Evolutionary conservation across 768 basidiomycete genomes (phyloP), one percentile per base, ranked within the genome.

Genomic region (Kwoniella newhampshirensis): DNA sequence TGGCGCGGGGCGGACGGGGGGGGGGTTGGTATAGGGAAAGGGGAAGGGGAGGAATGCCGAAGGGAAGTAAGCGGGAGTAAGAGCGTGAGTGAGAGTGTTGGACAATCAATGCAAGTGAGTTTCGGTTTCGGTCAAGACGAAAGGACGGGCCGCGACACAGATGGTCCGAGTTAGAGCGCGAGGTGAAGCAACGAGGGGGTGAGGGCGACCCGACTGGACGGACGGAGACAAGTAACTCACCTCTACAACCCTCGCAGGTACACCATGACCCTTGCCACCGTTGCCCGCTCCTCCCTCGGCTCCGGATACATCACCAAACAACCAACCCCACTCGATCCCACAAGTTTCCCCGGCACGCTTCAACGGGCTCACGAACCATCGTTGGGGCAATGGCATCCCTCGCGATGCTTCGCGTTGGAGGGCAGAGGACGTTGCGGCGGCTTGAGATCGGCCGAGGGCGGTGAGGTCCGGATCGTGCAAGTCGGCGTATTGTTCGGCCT

Each of bases 291-390:
- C 41, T 30, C 3, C 39, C 21, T 26, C 25, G 11, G 3, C 30
- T 39, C 40, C 32, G 3, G 15, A 25, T 20, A 30, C 43, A 28
- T 53, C 45, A n/a, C 39, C 39, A 36, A 58, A 62, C 35, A 55
- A 17, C 51, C 51, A 64, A 6, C 66, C 66, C 66, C 66, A 67
- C 30, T 64, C 63, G 13, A 62, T 51, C 23, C 66, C 66, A 30
- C 51, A 46, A 8, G 66, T 67, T 36, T 67, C 62, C 9, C 61
- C 58, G 0, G 59, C 51, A 20, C 66, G 26, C 18, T 41, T 54
- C 18, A 67, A 36, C 9, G 66, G 60, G 40, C 63, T 64, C 1
- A 57, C 54, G 36, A 57, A 67, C 51, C 50, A 67, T 40, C 36
- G 35, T 28, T 53, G 28, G 17, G 66, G 66, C 26, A 59, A 5